phyloP scores from a whole-genome alignment of 2,329 filamentous ascomycete genomes.

The Colletotrichum sp. region DNA sequence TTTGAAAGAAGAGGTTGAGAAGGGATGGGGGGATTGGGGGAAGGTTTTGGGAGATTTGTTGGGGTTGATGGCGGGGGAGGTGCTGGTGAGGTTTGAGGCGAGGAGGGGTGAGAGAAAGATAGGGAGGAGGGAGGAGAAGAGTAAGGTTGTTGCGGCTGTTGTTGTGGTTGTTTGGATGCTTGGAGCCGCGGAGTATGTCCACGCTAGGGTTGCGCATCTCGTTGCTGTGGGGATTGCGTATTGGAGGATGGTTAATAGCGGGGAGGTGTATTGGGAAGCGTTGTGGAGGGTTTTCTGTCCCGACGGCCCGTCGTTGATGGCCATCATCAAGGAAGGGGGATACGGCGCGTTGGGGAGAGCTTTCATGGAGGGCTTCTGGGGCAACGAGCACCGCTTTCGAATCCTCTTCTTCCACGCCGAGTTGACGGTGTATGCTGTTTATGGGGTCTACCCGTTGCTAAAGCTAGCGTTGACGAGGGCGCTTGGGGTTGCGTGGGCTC shows the following conservation, averaged over 20 bases:
- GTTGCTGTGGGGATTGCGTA: slow-evolving; percentile 31
- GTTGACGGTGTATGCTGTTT: background rate
- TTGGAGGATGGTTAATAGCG: slow-evolving; percentile 21
- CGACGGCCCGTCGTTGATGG: rapidly evolving
- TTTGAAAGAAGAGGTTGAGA: slow-evolving; percentile 28
- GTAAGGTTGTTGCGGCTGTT: background rate
- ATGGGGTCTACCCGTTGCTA: background rate
- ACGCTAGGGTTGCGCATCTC: slow-evolving; percentile 30
- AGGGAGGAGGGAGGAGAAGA: background rate
- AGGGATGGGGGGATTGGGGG: background rate
- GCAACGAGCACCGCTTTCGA: rapidly evolving
- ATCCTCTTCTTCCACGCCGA: background rate
- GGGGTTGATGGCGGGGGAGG: background rate
- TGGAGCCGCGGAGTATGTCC: slow-evolving; percentile 31
- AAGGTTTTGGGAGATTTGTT: background rate
- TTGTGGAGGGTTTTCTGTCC: background rate
- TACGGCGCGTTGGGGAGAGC: background rate
- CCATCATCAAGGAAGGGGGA: rapidly evolving
- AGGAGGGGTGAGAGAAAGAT: no score
- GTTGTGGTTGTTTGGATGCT: slow-evolving; percentile 31
- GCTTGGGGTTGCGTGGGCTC: background rate
- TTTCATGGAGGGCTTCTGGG: background rate
- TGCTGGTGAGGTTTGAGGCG: background rate
- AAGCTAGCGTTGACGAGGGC: background rate
- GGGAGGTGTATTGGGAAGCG: background rate